Evolutionary conservation across 2,329 filamentous ascomycete species (phyloP), one percentile per base, ranked within the genome.

Genomic region (Venturia oleaginea): DNA sequence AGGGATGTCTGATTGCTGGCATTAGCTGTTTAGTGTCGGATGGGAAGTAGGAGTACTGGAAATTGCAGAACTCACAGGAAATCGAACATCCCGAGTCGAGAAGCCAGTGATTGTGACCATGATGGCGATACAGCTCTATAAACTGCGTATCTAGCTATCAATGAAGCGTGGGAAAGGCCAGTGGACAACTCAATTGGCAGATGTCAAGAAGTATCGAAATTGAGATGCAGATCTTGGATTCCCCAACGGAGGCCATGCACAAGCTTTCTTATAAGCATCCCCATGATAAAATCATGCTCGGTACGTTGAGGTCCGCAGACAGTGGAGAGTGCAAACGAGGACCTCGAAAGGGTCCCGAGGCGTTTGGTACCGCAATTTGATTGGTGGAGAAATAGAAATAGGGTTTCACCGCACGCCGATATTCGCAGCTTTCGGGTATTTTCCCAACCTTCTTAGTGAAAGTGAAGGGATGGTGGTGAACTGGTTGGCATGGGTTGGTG

Each of bases 1-100:
- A 97, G 86, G 48, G 92, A 96, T n/a, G 92, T 97, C 46, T 40
- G 61, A n/a, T 22, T 43, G 43, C 34, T 19, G 37, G 38, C 32
- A 60, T 34, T 57, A 62, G 30, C 3, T 62, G 69, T 75, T 61
- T 32, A 11, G 27, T 4, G 10, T n/a, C 40, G 19, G 19, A 27
- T 11, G 1, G 8, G 38, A n/a, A 19, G 24, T 17, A 8, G 38
- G 13, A 19, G 24, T 17, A 8, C 17, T 46, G 19, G 3, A 19
- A 4, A 40, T 11, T n/a, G 1, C 4, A 19, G 15, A 4, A 42
- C 48, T 2, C 71, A 79, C 77, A 40, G 79, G 79, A 68, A 81
- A 81, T 66, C 79, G 75, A 59, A 81, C 77, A 74, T 81, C 79
- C 68, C 76, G 74, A 66, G 79, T 81, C 67, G 78, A 77, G 34